Percentiles rank a stretch among this genome's conserved stretches.
Evolutionary conservation across 176 grass and related monocot species (phyloP).

Genomic region (Elymus sibiricus): DNA sequence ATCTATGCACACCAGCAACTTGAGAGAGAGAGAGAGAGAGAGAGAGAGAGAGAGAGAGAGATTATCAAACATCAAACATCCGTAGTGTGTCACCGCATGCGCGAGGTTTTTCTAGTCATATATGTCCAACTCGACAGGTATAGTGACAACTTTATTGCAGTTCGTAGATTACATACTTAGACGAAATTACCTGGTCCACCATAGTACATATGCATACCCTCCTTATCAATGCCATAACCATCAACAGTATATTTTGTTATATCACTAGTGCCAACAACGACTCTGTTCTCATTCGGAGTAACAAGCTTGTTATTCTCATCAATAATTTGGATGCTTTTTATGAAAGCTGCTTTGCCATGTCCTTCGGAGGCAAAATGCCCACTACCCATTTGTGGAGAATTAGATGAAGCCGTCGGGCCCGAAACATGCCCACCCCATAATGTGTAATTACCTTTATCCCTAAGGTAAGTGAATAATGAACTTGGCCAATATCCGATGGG

Average conservation of each 20-base stretch:
- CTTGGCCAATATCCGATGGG: conserved; percentile 32
- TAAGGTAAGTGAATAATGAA: conserved; percentile 5
- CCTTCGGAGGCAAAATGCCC: conserved; percentile 34
- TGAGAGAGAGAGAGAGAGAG: too few species aligned
- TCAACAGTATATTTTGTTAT: neutral
- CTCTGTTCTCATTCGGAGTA: neutral
- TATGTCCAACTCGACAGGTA: too few species aligned
- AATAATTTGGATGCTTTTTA: neutral
- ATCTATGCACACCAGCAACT: too few species aligned
- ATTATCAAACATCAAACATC: too few species aligned
- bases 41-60: too few species aligned
- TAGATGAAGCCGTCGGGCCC: neutral
- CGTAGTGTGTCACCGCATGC: too few species aligned
- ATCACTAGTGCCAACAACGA: neutral
- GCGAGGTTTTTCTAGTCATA: too few species aligned
- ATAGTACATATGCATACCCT: neutral
- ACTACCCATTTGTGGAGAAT: conserved; percentile 21
- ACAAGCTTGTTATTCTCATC: neutral
- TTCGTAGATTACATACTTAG: too few species aligned
- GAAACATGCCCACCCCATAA: conserved; percentile 1
- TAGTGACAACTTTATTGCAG: too few species aligned
- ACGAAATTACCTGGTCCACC: neutral
- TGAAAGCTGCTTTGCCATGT: conserved; percentile 13
- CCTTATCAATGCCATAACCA: neutral
- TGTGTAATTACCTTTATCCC: neutral